Evolutionary conservation across 306 rosid species (phyloP), one percentile per base, ranked within the genome.

Genomic region (Citrullus amarus): DNA sequence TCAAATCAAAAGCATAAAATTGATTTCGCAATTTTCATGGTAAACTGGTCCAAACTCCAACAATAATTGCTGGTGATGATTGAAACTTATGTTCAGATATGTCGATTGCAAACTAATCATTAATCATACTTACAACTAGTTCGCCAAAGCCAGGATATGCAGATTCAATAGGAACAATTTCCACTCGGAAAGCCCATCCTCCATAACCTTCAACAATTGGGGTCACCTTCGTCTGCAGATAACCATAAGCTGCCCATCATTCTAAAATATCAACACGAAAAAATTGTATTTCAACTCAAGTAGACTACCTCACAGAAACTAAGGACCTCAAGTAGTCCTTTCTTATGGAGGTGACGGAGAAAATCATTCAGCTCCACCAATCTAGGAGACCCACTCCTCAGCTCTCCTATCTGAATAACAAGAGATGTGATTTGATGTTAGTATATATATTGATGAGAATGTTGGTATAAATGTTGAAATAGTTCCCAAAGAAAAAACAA

Each of bases 141-240:
- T 92, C 97, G 74, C 99, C 99, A 54, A 87, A 95, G 79, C 99
- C 99, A 43, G 99, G 97, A 88, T 92, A 92, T 73, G 99, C 99
- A 18, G 99, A 95, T 85, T 95, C 99, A 75, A 95, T 92, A 39
- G 99, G 89, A 78, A 95, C 99, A 83, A 95, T 90, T 90, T 95
- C 99, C 88, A 85, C 83, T 58, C 97, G 89, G 36, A 95, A 85
- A 80, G 98, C 98, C 97, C 99, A 95, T 90, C 99, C 97, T 83
- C 99, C 99, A 80, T 92, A 95, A 62, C 96, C 99, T 89, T 95
- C 97, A 68, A 95, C 99, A 57, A 95, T 87, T 16, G 99, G 99
- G 79, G 99, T 95, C 80, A 95, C 97, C 90, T 89, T 92, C 79
- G 98, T 95, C 99, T 95, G 95, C 87, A 84, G 82, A 77, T 76